Evolutionary conservation across 768 basidiomycete species (phyloP), one percentile per base, ranked within the genome.

Genomic region (Rickenella mellea): DNA sequence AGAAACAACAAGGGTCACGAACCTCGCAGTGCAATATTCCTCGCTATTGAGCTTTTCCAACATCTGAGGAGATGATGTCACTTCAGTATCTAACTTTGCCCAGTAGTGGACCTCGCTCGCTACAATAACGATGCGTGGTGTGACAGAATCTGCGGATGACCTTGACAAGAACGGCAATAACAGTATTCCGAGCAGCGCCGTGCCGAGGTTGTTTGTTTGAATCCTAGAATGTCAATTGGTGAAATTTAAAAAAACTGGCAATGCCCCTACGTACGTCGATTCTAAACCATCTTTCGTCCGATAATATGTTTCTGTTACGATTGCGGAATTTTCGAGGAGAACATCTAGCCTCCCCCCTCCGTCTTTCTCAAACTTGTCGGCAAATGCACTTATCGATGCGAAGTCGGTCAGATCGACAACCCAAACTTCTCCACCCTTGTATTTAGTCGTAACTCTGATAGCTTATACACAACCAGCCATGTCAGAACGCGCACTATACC

Each of bases 131-230:
- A 73, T 25, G 8, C 67, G 57, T 0, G 69, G 64, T 1, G 45
- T 52, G 1, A 61, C 58, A 1, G 51, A 33, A n/a, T 54, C 51
- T 22, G 56, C 45, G 0, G 66, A 61, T 0, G 73, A 68, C 22
- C 60, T 50, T 1, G 65, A 35, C 56, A 76, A 60, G 7, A 47
- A 50, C 0, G 75, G 74, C 0, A 74, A 56, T 0, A 75, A 56
- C 6, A 62, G 59, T 4, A 75, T 46, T 0, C 61, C 54, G 3
- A 73, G 56, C 0, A 74, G 55, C 5, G 63, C 55, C 6, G 59
- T 61, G 1, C 68, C 56, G 6, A 78, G 52, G 48, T 63, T 48
- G 49, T 76, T 75, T 29, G 71, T 64, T 46, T 76, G 73, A 0
- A 74, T 42, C 8, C 74, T 78, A 21, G 29, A 15, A 9, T 20